These are phyloP conservation scores for Schizochytrium sp. DNA, from an alignment of 108 stramenopile genomes.

Conservation along the genomic window DNA sequence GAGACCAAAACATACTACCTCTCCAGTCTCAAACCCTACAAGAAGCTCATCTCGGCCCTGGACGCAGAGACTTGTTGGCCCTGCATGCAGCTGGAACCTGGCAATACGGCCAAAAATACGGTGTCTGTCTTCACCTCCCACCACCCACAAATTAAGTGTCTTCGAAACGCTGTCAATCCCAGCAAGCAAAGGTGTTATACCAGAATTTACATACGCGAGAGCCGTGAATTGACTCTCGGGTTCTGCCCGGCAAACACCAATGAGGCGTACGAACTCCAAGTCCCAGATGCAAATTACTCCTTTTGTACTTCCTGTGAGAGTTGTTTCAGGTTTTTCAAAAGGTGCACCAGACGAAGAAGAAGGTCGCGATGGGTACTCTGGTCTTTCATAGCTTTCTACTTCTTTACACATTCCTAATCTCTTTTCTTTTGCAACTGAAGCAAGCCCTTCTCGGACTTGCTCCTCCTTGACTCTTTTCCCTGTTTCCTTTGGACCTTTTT, in stretches of 20 bases:
- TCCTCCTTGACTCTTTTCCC: too few species aligned
- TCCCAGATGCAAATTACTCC: slow-evolving; percentile 42
- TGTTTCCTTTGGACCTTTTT: too few species aligned
- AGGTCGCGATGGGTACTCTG: too few species aligned
- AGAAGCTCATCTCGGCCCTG: neutral
- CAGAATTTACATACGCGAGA: neutral
- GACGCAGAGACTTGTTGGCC: neutral
- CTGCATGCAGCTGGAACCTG: neutral
- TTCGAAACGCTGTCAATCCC: neutral
- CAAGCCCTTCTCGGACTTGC: too few species aligned
- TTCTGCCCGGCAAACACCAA: slow-evolving; percentile 11
- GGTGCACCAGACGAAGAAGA: too few species aligned
- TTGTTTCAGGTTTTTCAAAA: too few species aligned
- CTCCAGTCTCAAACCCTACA: slow-evolving; percentile 1
- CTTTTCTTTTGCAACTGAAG: too few species aligned
- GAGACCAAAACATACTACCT: neutral
- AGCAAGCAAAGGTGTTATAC: neutral
- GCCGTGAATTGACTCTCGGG: neutral
- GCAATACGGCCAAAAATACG: slow-evolving; percentile 3
- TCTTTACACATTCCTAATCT: too few species aligned
- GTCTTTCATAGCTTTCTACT: too few species aligned
- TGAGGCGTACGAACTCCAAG: slow-evolving; percentile 38
- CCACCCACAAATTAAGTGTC: neutral
- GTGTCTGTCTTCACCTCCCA: neutral
- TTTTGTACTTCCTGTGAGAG: too few species aligned